Evolutionary conservation across 192 early-diverging fungal genomes (phyloP).

Genomic region (Coemansia biformis): DNA sequence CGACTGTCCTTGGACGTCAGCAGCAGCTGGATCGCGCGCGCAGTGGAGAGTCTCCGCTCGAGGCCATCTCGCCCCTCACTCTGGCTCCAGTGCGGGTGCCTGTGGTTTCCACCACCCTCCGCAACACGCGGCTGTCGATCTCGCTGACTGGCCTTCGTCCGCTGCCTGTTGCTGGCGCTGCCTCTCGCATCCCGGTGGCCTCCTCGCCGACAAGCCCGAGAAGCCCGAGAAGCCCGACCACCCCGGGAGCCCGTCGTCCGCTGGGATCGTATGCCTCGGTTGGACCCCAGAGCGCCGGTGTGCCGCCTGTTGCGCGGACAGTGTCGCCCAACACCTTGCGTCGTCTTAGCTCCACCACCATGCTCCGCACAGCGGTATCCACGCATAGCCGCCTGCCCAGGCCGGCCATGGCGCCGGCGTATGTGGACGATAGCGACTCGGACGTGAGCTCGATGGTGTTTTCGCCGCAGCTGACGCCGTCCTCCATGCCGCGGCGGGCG

Average conservation of each 20-base stretch:
- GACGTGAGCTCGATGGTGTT: constrained; percentile 10
- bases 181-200: constrained; percentile 4
- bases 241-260: too few relatives aligned
- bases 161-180: too few relatives aligned
- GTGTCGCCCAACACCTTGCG: too few relatives aligned
- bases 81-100: constrained; percentile 11
- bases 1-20: too few relatives aligned
- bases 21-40: too few relatives aligned
- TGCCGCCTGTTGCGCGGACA: too few relatives aligned
- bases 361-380: too few relatives aligned
- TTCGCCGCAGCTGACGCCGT: background rate
- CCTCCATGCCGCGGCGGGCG: background rate
- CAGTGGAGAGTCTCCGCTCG: too few relatives aligned
- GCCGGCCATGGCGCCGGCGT: background rate
- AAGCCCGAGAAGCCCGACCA: background rate
- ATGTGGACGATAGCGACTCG: constrained; percentile 7
- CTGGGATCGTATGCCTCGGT: too few relatives aligned
- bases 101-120: background rate
- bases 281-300: too few relatives aligned
- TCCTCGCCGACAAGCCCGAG: background rate
- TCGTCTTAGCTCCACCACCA: background rate
- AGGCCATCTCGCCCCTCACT: constrained; percentile 11
- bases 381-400: background rate
- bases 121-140: constrained; percentile 1
- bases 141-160: constrained; percentile 5